Evolutionary conservation across 805 yeast species (phyloP).

Genomic region (Zygoascus flipseniorum): DNA sequence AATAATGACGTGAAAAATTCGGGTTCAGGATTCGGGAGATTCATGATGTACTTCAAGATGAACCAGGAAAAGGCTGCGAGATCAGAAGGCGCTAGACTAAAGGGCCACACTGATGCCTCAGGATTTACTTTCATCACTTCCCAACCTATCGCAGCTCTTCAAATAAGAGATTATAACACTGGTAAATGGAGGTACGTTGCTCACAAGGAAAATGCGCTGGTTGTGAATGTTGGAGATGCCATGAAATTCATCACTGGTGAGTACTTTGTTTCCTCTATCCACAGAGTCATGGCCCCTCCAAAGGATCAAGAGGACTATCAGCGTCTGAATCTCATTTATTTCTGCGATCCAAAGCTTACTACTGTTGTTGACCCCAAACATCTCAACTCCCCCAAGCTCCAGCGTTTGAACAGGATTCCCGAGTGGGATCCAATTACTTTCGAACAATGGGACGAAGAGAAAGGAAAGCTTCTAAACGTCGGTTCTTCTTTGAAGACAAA

Average conservation of each 20-base stretch:
- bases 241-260: slow-evolving; percentile 37
- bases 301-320: slow-evolving; percentile 30
- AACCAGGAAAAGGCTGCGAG: slow-evolving; percentile 42
- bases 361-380: slow-evolving; percentile 34
- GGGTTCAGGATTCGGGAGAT: slow-evolving; percentile 48
- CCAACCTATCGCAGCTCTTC: slow-evolving; percentile 35
- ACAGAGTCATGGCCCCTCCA: slow-evolving; percentile 41
- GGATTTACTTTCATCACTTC: slow-evolving; percentile 35
- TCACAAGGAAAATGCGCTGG: slow-evolving; percentile 31
- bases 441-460: slow-evolving; percentile 39
- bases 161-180: slow-evolving; percentile 30
- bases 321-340: slow-evolving; percentile 36
- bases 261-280: slow-evolving; percentile 38
- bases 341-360: slow-evolving; percentile 32
- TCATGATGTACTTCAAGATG: slow-evolving; percentile 96
- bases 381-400: slow-evolving; percentile 32
- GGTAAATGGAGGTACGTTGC: slow-evolving; percentile 33
- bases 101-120: slow-evolving; percentile 41
- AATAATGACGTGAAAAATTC: slow-evolving; percentile 28
- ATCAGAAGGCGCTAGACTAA: slow-evolving; percentile 35
- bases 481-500: not conserved
- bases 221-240: slow-evolving; percentile 36
- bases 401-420: slow-evolving; percentile 23
- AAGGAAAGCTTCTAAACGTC: slow-evolving; percentile 33
- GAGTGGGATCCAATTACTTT: slow-evolving; percentile 34